Base-by-base conservation (phyloP, 768 basidiomycete species). In the Pilatotrama ljubarskyi region DNA sequence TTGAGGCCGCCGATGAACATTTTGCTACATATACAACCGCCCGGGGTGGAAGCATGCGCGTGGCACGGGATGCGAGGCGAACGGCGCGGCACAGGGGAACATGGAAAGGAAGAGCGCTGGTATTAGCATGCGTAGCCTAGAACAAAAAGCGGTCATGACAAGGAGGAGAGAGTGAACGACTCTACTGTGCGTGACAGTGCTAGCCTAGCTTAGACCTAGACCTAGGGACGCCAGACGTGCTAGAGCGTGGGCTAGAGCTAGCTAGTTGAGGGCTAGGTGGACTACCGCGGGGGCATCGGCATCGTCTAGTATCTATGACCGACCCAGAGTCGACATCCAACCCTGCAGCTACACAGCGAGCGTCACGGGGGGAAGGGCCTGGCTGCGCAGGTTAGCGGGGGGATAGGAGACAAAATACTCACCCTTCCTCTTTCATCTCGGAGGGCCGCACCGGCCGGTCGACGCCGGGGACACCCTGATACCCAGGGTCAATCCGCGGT, bases 1-100 rank as follows among this genome's bases (percentile, higher is more conserved):
- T 98, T 97, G 66, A 99, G 82, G 66, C 97, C 97, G 64, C 97
- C 97, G 72, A 99, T 95, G 77, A 99, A 99, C 97, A 99, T 99
- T 83, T 99, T 99, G 77, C 97, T 98, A 61, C 48, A 60, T 42
- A 25, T 49, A 57, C 44, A 52, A 18, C 51, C 55, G 51, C 52
- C 48, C 57, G 42, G 18, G 32, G 59, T 57, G 58, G 37, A 51
- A 55, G 54, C 58, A 78, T 56, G 65, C 43, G 55, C 47, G 20
- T 37, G 58, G 32, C 38, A 50, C n/a, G 43, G 18, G 46, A 43
- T n/a, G 59, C 48, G 52, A 43, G 51, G 65, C 54, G 57, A 36
- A 55, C 49, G 61, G 42, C 55, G 58, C 42, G 37, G 37, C 20
- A 57, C 42, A 54, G 54, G 54, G 25, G 58, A 53, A 59, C 61